Conservation (phyloP, 805 yeast species). For the Saccharomycopsis selenospora region DNA sequence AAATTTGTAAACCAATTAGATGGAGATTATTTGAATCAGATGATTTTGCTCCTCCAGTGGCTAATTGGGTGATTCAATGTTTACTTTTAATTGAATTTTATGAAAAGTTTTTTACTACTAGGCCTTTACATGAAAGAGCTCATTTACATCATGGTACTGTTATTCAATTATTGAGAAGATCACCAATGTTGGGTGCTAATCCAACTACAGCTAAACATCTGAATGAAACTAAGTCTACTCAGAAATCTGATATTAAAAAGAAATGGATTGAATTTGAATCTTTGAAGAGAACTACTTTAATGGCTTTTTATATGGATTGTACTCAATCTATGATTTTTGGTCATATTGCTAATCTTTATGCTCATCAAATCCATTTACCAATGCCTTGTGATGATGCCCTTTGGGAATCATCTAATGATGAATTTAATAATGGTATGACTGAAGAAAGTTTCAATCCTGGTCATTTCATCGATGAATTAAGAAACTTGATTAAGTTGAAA, state of each 20-base stretch:
- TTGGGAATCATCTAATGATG: constrained; percentile 38
- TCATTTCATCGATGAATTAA: constrained; percentile 18
- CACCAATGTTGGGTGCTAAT: constrained; percentile 70
- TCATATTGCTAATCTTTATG: constrained; percentile 49
- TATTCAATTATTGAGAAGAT: constrained; percentile 66
- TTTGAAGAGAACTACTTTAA: constrained; percentile 67
- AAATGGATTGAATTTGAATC: constrained; percentile 78
- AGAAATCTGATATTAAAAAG: constrained; percentile 27
- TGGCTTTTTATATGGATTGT: constrained; percentile 77
- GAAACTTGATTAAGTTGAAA: constrained; percentile 13
- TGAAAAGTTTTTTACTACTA: constrained; percentile 64
- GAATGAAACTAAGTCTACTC: constrained; percentile 25
- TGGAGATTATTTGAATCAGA: constrained; percentile 63
- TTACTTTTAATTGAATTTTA: constrained; percentile 67
- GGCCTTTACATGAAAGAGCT: constrained; percentile 72
- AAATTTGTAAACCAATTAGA: constrained; percentile 45
- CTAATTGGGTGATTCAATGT: constrained; percentile 70
- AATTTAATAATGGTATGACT: not conserved
- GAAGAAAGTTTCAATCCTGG: constrained; percentile 12
- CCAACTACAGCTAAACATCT: constrained; percentile 31
- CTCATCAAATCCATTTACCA: constrained; percentile 54
- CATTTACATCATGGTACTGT: constrained; percentile 85
- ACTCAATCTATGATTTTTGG: constrained; percentile 74
- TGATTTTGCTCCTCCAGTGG: constrained; percentile 71
- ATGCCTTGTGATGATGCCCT: constrained; percentile 57